Conservation (phyloP, 805 yeast species). For the Vanderwaltozyma tropicalis region DNA sequence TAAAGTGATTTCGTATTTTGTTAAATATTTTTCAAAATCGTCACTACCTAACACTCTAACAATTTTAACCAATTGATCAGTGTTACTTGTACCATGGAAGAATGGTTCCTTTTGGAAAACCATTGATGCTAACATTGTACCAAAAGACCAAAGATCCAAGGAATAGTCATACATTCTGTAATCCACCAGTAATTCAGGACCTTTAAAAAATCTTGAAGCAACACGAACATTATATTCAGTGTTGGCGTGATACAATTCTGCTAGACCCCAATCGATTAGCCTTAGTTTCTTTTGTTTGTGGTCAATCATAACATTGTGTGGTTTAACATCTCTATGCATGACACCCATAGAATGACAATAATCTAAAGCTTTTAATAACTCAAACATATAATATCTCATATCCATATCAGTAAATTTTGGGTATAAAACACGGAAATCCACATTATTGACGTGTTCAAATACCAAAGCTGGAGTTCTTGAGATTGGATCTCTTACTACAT, state of each 20-base stretch:
- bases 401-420: constrained; percentile 68
- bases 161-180: constrained; percentile 85
- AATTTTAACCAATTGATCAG: constrained; percentile 84
- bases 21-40: constrained; percentile 55
- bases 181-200: constrained; percentile 83
- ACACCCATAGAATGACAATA: constrained; percentile 91
- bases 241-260: constrained; percentile 86
- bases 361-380: constrained; percentile 74
- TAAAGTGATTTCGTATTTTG: constrained; percentile 60
- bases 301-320: constrained; percentile 93
- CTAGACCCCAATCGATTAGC: constrained; percentile 91
- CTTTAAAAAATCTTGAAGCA: constrained; percentile 86
- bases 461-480: constrained; percentile 78
- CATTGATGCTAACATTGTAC: constrained; percentile 86
- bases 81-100: constrained; percentile 83
- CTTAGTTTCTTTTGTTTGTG: constrained; percentile 59
- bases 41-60: constrained; percentile 83
- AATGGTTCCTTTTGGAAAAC: constrained; percentile 86
- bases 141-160: constrained; percentile 87
- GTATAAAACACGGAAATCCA: constrained; percentile 72
- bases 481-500: constrained; percentile 71
- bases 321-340: constrained; percentile 93
- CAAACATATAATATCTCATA: constrained; percentile 73
- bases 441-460: constrained; percentile 75
- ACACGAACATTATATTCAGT: constrained; percentile 88